Evolutionary conservation across 345 rosid species (phyloP).

Genomic region (Psidium guajava): DNA sequence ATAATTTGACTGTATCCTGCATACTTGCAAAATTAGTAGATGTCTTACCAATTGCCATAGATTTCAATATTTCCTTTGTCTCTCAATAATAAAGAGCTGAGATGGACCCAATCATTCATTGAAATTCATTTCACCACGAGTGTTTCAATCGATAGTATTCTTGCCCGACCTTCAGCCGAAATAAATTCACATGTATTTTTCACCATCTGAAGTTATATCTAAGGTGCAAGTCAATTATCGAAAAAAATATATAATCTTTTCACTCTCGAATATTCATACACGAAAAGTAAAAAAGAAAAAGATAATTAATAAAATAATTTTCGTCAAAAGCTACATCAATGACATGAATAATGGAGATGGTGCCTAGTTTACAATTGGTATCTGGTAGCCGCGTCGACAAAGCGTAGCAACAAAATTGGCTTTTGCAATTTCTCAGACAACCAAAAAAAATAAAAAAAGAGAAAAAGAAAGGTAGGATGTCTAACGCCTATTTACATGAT

Average conservation of each 20-base stretch:
- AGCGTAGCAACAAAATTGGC: not conserved
- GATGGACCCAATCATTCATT: not conserved
- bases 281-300: not conserved
- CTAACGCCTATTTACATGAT: not conserved
- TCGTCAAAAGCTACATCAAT: not conserved
- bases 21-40: not conserved
- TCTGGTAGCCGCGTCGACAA: not conserved
- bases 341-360: not conserved
- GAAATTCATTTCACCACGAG: not conserved
- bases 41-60: not conserved
- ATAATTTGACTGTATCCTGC: not conserved
- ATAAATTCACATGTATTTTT: not conserved
- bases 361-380: not conserved
- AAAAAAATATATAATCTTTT: not conserved
- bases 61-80: not conserved
- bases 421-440: not conserved
- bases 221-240: accelerated
- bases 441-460: not conserved
- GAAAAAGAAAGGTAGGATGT: not conserved
- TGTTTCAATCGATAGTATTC: not conserved
- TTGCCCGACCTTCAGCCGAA: too few relatives aligned
- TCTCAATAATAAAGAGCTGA: not conserved
- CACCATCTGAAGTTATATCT: not conserved
- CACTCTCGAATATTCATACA: not conserved
- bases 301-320: not conserved